Conservation (phyloP, 176 grass and related monocot species). For the Poa annua region DNA sequence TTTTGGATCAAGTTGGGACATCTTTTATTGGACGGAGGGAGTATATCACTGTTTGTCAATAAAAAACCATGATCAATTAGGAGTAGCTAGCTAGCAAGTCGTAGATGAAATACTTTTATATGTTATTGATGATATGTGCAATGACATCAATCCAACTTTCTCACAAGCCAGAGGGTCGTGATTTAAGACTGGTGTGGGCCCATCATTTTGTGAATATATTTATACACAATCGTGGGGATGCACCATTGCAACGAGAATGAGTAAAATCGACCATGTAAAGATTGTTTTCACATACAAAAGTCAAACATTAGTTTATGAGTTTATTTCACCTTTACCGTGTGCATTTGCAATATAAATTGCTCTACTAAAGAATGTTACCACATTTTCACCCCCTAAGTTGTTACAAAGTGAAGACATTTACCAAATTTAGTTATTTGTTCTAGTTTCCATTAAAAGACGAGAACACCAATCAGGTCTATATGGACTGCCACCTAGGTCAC, state of each 20-base stretch:
- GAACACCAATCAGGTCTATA: no score
- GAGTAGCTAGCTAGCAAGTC: not conserved
- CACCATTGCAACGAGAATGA: not conserved
- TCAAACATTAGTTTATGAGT: not conserved
- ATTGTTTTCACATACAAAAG: not conserved
- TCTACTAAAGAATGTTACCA: not conserved
- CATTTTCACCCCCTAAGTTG: not conserved
- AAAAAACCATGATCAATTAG: not conserved
- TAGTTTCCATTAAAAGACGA: no score
- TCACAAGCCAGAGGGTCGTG: conserved; percentile 18
- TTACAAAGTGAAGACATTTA: not conserved
- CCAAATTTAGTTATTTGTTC: no score
- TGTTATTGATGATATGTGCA: conserved; percentile 22
- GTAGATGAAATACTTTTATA: not conserved
- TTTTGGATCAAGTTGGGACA: no score
- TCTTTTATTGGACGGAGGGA: no score
- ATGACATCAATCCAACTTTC: not conserved
- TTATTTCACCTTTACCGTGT: not conserved
- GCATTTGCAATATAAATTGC: not conserved
- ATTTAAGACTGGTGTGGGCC: not conserved
- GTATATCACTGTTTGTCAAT: not conserved
- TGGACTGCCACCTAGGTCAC: no score
- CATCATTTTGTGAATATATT: conserved; percentile 11
- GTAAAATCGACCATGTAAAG: not conserved
- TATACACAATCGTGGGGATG: conserved; percentile 4